Percentiles rank a stretch among this genome's conserved stretches.
Evolutionary conservation across 2,329 filamentous ascomycete genomes (phyloP).

Genomic region (Ophiocordyceps camponoti-leonardi): DNA sequence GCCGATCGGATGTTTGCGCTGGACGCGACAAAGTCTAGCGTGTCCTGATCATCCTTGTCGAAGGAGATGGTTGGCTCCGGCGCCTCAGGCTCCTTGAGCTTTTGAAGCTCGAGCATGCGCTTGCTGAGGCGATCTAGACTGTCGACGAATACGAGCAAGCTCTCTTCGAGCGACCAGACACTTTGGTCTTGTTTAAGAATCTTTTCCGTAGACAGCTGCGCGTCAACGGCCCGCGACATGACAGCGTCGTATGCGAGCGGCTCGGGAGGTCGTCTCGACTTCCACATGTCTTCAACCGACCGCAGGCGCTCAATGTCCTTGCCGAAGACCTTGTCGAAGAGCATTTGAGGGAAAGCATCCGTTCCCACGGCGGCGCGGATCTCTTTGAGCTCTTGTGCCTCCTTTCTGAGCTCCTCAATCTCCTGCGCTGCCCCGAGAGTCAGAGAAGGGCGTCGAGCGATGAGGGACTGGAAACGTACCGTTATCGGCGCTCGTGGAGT

Average conservation of each 20-base stretch:
- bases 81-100: conserved; percentile 24
- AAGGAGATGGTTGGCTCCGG: conserved; percentile 59
- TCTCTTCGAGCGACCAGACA: conserved; percentile 69
- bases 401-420: conserved; percentile 72
- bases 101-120: conserved; percentile 49
- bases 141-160: conserved; percentile 71
- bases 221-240: conserved; percentile 29
- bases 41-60: conserved; percentile 94
- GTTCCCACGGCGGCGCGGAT: conserved; percentile 72
- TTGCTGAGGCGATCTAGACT: conserved; percentile 63
- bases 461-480: conserved; percentile 20
- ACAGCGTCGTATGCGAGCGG: conserved; percentile 53
- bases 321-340: conserved; percentile 89
- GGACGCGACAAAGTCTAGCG: conserved; percentile 82
- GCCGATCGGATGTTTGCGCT: conserved; percentile 78
- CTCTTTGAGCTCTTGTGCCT: conserved; percentile 66
- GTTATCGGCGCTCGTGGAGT: conserved; percentile 67
- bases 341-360: conserved; percentile 54
- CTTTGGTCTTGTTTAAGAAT: conserved; percentile 51
- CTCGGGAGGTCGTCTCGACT: conserved; percentile 56
- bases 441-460: background rate
- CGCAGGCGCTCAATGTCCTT: conserved; percentile 67
- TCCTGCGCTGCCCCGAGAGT: conserved; percentile 38
- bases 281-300: conserved; percentile 96
- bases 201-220: conserved; percentile 33